Conservation (phyloP, 2,329 filamentous ascomycete genomes). For the Penicillium sp. region DNA sequence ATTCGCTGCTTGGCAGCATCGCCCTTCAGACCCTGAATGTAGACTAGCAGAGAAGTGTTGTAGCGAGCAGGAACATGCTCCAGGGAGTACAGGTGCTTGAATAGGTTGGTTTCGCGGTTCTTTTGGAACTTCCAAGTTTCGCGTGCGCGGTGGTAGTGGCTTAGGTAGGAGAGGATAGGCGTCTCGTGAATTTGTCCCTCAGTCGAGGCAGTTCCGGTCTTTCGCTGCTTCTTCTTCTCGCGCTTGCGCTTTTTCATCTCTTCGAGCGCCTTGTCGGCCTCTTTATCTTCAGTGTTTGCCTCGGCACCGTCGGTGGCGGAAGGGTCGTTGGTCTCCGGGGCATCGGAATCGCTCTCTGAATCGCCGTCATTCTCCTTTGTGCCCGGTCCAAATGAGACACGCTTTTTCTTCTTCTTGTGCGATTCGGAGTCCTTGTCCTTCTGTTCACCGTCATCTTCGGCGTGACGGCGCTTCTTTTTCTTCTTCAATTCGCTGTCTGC, state of each 20-base stretch:
- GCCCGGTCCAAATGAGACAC: slow-evolving; percentile 65
- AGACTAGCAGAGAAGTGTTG: slow-evolving; percentile 70
- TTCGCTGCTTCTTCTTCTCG: slow-evolving; percentile 29
- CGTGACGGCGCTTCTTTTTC: slow-evolving; percentile 25
- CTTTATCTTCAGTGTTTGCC: slow-evolving; percentile 23
- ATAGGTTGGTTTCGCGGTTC: slow-evolving; percentile 79
- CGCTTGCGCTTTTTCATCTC: slow-evolving; percentile 35
- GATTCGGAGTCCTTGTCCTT: slow-evolving; percentile 12
- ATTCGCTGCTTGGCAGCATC: slow-evolving; percentile 67
- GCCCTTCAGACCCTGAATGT: slow-evolving; percentile 78
- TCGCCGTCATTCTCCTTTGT: slow-evolving; percentile 60
- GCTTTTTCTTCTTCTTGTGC: slow-evolving; percentile 49
- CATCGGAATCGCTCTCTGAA: slow-evolving; percentile 19
- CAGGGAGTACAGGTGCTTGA: slow-evolving; percentile 78
- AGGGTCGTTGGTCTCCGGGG: slow-evolving; percentile 10
- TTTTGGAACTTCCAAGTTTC: slow-evolving; percentile 94
- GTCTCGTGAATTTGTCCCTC: slow-evolving; percentile 29
- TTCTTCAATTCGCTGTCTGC: slow-evolving; percentile 20
- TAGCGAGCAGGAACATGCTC: slow-evolving; percentile 70
- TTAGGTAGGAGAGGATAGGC: slow-evolving; percentile 74
- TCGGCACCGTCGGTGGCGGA: slow-evolving; percentile 13
- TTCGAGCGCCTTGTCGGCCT: slow-evolving; percentile 23
- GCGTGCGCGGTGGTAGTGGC: slow-evolving; percentile 70
- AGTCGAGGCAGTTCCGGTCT: slow-evolving; percentile 15
- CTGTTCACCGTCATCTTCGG: slow-evolving; percentile 18